Evolutionary conservation across 1,284 basidiomycete species (phyloP), one percentile per base, ranked within the genome.

Genomic region (Phaffia rhodozyma): DNA sequence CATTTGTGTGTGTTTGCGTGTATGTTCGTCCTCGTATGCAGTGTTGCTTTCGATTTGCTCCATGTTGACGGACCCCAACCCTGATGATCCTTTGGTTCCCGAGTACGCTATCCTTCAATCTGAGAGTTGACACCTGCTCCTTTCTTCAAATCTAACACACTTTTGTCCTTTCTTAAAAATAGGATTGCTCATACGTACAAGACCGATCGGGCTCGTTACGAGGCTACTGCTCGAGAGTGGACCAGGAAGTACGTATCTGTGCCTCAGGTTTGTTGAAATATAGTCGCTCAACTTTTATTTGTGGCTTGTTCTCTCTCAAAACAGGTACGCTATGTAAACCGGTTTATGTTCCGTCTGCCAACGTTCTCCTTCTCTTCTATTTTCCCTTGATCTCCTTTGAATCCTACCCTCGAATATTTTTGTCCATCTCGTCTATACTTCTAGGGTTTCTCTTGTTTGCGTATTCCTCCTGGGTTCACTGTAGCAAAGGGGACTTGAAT

Each of bases 11-110:
- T 43, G 4, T 18, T 48, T 56, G 4, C 49, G 13, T 21, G 47
- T 47, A 13, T 49, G 5, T 27, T 53, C 16, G 48, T 51, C 20
- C 3, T 20, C 27, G 5, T 49, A 13, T 27, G 16, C 69, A 93
- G 91, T 96, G 47, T 76, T 97, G 38, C 82, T 96, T 71, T 94
- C 90, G 72, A 93, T 97, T 74, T 94, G 90, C 72, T 96, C 93
- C 69, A 92, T 96, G 88, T 79, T 97, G 72, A 94, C 91, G 57
- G 93, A 97, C 76, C 92, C 92, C 70, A 97, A 96, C 79, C 92
- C 92, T 63, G 91, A 94, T 76, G 92, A 97, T 74, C 92, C 84
- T n/a, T 74, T 82, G 58, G 79, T 81, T 38, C 79, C 79, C 61
- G 80, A 82, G 72, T 81, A 82, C 64, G 80, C 81, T 43, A 77